Base-by-base conservation (phyloP, 2,329 filamentous ascomycete genomes). In the Plectosphaerella sp. region DNA sequence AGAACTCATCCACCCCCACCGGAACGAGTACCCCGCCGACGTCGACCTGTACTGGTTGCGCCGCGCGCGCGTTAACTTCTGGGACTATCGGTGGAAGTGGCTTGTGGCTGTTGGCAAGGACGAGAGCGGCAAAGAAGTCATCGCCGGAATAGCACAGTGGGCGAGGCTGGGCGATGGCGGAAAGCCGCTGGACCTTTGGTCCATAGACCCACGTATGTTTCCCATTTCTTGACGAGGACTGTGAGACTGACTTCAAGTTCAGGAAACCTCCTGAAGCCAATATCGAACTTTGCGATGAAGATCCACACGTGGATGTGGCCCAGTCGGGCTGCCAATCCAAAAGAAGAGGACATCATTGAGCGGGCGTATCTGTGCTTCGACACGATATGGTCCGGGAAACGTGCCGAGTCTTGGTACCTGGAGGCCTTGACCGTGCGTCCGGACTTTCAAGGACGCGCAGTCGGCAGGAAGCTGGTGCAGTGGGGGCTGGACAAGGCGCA, bases 401-500 rank as follows among this genome's bases (percentile, higher is more conserved):
- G 68, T 6, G 56, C 54, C 1, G 61, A 71, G 16, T 67, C 64
- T 18, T 75, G 68, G 69, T 71, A 68, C 47, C 63, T 77, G 4
- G 64, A 69, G 5, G 50, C 64, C 2, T 57, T 73, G 8, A 65
- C 62, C n/a, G 63, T 73, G 2, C 65, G 70, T 45, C 74, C 73
- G 1, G 63, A 65, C 5, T 66, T 64, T 25, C 72, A 75, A 45
- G 63, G 68, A 5, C 57, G 58, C 39, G 68, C 66, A 2, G 51
- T 70, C 11, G 74, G 72, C 1, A 62, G 61, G 5, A 57, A 57
- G 22, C 63, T 78, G 8, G 72, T 74, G 11, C 51, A 60, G 22
- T 75, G 71, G 72, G 74, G 74, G 0, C 55, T 76, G 1, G 59
- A 69, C 1, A 57, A 62, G 36, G 69, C 72, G 1, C 56, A 64